Base-by-base conservation (phyloP, 2,329 filamentous ascomycete genomes). In the Calonectria naviculata region DNA sequence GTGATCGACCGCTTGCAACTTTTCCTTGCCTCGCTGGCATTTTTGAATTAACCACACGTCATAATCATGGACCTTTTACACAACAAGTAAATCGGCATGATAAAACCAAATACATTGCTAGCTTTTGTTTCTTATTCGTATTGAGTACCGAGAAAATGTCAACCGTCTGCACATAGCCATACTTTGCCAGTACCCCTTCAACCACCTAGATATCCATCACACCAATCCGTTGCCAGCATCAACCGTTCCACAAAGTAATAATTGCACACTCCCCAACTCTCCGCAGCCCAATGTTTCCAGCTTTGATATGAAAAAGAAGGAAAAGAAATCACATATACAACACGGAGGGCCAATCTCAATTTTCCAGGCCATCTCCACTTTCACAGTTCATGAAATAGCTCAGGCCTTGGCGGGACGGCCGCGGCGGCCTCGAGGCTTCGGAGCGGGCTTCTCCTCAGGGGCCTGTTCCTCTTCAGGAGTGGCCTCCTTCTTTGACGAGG, bases 371-470 rank as follows among this genome's bases (percentile, higher is more conserved):
- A 58, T 9, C 31, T 38, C 15, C 21, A 24, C 21, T 13, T 12
- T 42, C 34, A 5, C 24, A 9, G 31, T 34, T 12, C 10, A 31
- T 17, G 24, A 49, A 36, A 46, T n/a, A n/a, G 21, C 29, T 41
- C 42, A 70, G n/a, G 54, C 46, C 56, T 62, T 70, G 38, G 54
- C 38, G 21, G 63, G 56, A 24, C 68, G 68, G 26, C 54, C 63
- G 19, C 62, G 68, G 28, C 68, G 68, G n/a, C 31, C 58, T 41
- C 62, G 46, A 46, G 68, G 38, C 63, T 66, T 84, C 15, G 81
- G 75, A 6, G 76, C 81, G 34, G 81, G 74, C 75, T 84, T 79
- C 61, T 76, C 72, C 36, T 58, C 62, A 36, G 65, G 71, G 15
- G 68, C 46, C 24, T 73, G 67, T 34, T 75, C 73, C 21, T 56